phyloP scores from a whole-genome alignment of 75 land plant genomes.

The Sequoia sempervirens region DNA sequence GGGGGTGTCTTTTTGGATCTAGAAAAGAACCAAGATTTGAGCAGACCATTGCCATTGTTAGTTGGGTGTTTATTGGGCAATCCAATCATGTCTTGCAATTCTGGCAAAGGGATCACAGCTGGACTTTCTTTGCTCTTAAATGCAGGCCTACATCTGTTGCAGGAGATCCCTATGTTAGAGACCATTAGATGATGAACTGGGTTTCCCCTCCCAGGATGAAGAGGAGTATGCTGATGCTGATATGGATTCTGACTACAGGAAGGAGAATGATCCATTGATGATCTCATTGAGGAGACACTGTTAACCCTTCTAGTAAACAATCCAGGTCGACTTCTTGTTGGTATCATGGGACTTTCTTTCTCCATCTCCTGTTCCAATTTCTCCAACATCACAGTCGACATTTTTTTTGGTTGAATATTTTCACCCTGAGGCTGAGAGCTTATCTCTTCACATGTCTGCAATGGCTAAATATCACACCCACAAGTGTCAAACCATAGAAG shows the following conservation, averaged over 20 bases:
- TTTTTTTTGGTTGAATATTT: neutral
- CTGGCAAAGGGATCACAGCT: slow-evolving; percentile 21
- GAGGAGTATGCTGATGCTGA: slow-evolving; percentile 4
- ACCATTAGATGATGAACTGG: neutral
- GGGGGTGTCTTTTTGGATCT: slow-evolving; percentile 27
- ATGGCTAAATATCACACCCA: neutral
- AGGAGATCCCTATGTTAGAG: slow-evolving; percentile 8
- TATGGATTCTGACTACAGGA: neutral
- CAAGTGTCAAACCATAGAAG: neutral
- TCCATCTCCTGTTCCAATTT: neutral
- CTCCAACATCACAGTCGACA: neutral
- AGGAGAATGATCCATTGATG: slow-evolving; percentile 1
- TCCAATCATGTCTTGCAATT: slow-evolving; percentile 7
- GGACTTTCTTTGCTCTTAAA: slow-evolving; percentile 22
- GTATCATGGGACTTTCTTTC: slow-evolving; percentile 1
- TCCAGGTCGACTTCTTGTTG: neutral
- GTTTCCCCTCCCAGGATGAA: neutral
- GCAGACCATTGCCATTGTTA: slow-evolving; percentile 18
- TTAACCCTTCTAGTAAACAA: neutral
- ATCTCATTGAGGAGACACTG: neutral
- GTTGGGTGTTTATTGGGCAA: slow-evolving; percentile 6
- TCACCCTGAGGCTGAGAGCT: neutral
- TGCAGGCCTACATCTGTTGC: slow-evolving; percentile 37
- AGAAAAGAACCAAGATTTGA: slow-evolving; percentile 21
- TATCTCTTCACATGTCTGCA: slow-evolving; percentile 5